These are phyloP conservation scores for Ambrosia artemisiifolia DNA, from an alignment of 129 eudicot genomes.

Conservation along the genomic window DNA sequence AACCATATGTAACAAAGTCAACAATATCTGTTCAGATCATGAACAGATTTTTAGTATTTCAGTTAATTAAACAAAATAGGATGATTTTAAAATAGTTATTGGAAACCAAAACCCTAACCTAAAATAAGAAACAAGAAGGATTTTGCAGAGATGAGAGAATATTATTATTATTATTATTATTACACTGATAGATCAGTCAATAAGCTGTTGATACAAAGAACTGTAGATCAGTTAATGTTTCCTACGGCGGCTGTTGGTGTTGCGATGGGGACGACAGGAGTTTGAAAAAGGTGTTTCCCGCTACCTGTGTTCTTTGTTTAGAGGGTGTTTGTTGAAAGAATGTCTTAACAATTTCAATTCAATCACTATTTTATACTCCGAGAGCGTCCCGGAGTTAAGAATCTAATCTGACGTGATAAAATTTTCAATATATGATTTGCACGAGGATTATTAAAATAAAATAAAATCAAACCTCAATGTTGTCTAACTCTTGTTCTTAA, in stretches of 20 bases:
- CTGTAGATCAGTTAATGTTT: neutral
- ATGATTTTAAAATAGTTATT: neutral
- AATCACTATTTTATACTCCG: too few relatives aligned
- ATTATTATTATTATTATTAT: too few relatives aligned
- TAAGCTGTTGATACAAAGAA: neutral
- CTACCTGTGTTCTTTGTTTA: too few relatives aligned
- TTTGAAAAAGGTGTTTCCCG: conserved; percentile 21
- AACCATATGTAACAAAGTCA: neutral
- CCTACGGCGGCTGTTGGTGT: conserved; percentile 2
- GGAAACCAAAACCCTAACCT: neutral
- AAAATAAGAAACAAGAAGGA: neutral
- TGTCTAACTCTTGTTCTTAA: too few relatives aligned
- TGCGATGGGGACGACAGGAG: neutral
- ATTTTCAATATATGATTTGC: too few relatives aligned
- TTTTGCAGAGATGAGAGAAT: neutral
- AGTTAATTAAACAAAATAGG: neutral
- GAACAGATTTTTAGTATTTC: neutral
- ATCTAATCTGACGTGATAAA: too few relatives aligned
- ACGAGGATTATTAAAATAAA: too few relatives aligned
- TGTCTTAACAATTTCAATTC: too few relatives aligned
- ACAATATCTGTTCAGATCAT: neutral
- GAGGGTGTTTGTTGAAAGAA: too few relatives aligned
- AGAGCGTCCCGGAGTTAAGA: too few relatives aligned
- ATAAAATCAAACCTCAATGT: too few relatives aligned
- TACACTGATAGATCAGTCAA: too few relatives aligned